These are phyloP conservation scores for Hypoxylon cercidicola DNA, from an alignment of 495 filamentous ascomycete genomes.

Conservation along the genomic window DNA sequence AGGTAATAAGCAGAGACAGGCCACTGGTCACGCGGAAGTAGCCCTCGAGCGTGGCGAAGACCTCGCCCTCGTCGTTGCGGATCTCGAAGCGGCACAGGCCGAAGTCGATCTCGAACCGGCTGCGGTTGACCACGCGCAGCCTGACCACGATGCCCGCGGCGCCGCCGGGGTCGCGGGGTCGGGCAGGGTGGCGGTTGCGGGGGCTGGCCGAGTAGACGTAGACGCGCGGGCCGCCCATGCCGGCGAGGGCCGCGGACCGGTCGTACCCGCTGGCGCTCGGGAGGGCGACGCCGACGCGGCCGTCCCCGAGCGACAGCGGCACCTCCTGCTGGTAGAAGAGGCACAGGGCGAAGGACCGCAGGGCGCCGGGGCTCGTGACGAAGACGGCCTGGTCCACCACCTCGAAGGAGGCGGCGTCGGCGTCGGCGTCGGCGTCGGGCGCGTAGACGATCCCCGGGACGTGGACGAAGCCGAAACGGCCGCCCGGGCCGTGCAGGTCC, in stretches of 20 bases:
- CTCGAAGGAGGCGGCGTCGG: constrained; percentile 33
- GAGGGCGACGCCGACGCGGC: constrained; percentile 30
- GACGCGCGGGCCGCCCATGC: constrained; percentile 41
- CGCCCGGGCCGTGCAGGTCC: constrained; percentile 42
- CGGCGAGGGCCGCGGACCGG: constrained; percentile 22
- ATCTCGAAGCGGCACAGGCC: constrained; percentile 47
- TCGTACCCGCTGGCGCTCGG: constrained; percentile 22
- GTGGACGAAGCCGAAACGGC: constrained; percentile 43
- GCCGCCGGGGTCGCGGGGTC: constrained; percentile 23
- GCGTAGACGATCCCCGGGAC: too few relatives aligned
- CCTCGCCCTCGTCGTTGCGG: constrained; percentile 22
- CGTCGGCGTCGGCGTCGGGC: constrained; percentile 40
- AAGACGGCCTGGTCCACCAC: constrained; percentile 43
- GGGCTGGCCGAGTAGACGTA: constrained; percentile 15
- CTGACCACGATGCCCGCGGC: too few relatives aligned
- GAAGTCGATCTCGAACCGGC: constrained; percentile 46
- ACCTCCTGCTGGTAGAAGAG: too few relatives aligned
- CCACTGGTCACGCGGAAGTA: too few relatives aligned
- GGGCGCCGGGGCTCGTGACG: constrained; percentile 38
- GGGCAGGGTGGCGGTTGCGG: background rate
- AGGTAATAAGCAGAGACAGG: too few relatives aligned
- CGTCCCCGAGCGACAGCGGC: constrained; percentile 45
- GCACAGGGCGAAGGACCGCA: constrained; percentile 38
- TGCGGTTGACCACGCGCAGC: constrained; percentile 42
- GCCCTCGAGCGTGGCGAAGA: constrained; percentile 44